A percentile compares a stretch with the other conserved stretches of the same genome.
Conservation (phyloP, 495 filamentous ascomycete genomes). For the Lophiotrema nucula region DNA sequence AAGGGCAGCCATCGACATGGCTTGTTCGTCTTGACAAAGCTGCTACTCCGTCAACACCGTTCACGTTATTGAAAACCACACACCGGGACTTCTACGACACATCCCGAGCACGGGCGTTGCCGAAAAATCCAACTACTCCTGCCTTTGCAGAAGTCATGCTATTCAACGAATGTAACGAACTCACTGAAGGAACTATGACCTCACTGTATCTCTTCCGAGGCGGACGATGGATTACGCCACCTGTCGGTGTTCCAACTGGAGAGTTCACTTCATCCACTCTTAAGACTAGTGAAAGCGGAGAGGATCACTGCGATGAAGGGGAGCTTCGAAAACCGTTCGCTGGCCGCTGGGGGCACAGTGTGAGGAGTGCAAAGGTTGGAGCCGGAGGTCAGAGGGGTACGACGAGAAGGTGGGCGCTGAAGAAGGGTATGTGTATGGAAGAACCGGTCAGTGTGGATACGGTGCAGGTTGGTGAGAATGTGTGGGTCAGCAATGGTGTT, state of each 20-base stretch:
- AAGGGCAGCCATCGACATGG: slow-evolving; percentile 21
- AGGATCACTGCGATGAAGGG: slow-evolving; percentile 21
- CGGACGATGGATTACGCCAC: slow-evolving; percentile 66
- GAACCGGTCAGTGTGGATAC: slow-evolving; percentile 52
- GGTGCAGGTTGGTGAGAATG: slow-evolving; percentile 68
- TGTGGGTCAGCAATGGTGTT: slow-evolving; percentile 85
- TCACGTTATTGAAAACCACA: slow-evolving; percentile 41
- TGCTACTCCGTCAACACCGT: slow-evolving; percentile 26
- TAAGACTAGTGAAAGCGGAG: background rate
- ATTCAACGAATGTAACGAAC: slow-evolving; percentile 60
- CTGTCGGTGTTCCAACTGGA: slow-evolving; percentile 41
- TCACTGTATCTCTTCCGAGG: slow-evolving; percentile 75
- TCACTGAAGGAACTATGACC: slow-evolving; percentile 85
- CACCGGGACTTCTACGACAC: slow-evolving; percentile 35
- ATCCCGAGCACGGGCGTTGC: slow-evolving; percentile 40
- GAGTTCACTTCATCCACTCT: slow-evolving; percentile 5
- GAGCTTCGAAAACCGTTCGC: slow-evolving; percentile 33
- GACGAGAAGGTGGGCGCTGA: slow-evolving; percentile 75
- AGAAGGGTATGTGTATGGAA: slow-evolving; percentile 63
- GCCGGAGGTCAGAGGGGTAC: slow-evolving; percentile 82
- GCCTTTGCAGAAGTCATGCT: slow-evolving; percentile 67
- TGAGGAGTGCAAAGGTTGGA: slow-evolving; percentile 33
- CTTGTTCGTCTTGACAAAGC: slow-evolving; percentile 33
- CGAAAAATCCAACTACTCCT: slow-evolving; percentile 9
- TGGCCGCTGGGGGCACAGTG: slow-evolving; percentile 35